A percentile compares a stretch with the other conserved stretches of the same genome.
Evolutionary conservation across 2,329 filamentous ascomycete genomes (phyloP).

Genomic region (Tothia fuscella): DNA sequence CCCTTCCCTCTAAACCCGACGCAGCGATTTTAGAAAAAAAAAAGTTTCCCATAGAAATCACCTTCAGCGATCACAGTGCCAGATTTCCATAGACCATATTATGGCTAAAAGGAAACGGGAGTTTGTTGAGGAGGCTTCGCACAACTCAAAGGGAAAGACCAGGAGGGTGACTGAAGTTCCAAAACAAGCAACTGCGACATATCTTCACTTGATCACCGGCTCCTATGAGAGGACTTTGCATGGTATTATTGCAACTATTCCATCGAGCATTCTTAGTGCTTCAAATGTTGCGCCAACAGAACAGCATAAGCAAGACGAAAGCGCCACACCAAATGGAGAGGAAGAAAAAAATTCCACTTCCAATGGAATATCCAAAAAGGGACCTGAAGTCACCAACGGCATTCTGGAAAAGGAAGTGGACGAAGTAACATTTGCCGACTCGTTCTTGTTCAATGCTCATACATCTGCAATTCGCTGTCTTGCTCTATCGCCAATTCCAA

Average conservation of each 20-base stretch:
- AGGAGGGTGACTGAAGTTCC: slow-evolving; percentile 4
- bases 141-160: slow-evolving; percentile 9
- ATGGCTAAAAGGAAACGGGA: slow-evolving; percentile 18
- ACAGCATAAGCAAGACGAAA: slow-evolving; percentile 14
- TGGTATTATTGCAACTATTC: slow-evolving; percentile 69
- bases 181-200: slow-evolving; percentile 13
- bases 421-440: slow-evolving; percentile 64
- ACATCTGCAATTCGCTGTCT: slow-evolving; percentile 80
- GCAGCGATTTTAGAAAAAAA: neutral
- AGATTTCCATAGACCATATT: neutral
- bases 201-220: slow-evolving; percentile 82
- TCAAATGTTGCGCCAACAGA: no score
- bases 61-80: neutral
- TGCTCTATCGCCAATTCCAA: slow-evolving; percentile 67
- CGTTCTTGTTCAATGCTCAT: slow-evolving; percentile 92
- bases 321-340: slow-evolving; percentile 14
- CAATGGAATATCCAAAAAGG: slow-evolving; percentile 4
- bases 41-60: neutral
- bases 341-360: slow-evolving; percentile 14
- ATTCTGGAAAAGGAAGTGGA: neutral
- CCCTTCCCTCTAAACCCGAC: no score
- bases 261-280: slow-evolving; percentile 21
- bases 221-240: slow-evolving; percentile 92
- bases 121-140: slow-evolving; percentile 2
- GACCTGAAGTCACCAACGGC: neutral